Percentiles rank a stretch among this genome's conserved stretches.
Evolutionary conservation across 2,329 filamentous ascomycete genomes (phyloP).

Genomic region (Ambrosiella xylebori): DNA sequence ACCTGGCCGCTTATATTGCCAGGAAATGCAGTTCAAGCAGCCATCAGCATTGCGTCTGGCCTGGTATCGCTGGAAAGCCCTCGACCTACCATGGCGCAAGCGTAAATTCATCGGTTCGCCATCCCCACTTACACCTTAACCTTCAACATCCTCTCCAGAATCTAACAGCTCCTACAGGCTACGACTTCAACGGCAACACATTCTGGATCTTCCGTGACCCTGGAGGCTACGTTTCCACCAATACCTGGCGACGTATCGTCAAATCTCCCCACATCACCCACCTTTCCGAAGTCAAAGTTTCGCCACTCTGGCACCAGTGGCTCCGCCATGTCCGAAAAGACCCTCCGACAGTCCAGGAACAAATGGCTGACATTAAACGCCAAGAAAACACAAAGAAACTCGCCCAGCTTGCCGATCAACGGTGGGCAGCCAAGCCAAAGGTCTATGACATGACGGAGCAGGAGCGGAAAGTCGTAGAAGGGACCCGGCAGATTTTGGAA

Average conservation of each 20-base stretch:
- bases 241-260: constrained; percentile 44
- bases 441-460: constrained; percentile 25
- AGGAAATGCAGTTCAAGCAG: constrained; percentile 9
- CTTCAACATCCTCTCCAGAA: not conserved
- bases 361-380: constrained; percentile 34
- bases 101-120: constrained; percentile 41
- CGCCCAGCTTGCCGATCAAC: constrained; percentile 43
- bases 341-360: constrained; percentile 40
- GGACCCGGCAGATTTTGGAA: constrained; percentile 8
- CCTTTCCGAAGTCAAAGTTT: constrained; percentile 37
- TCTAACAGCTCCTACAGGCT: constrained; percentile 25
- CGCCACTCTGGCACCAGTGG: constrained; percentile 53
- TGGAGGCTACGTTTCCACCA: constrained; percentile 20
- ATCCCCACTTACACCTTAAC: not conserved
- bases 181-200: constrained; percentile 48
- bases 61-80: constrained; percentile 46
- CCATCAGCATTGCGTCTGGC: constrained; percentile 18
- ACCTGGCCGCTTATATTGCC: not conserved
- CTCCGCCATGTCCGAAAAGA: constrained; percentile 39
- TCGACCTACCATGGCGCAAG: constrained; percentile 47
- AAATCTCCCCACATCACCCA: constrained; percentile 37
- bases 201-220: constrained; percentile 50
- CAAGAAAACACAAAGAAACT: constrained; percentile 36
- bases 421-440: constrained; percentile 44
- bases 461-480: constrained; percentile 13